Conservation (phyloP, 2,329 filamentous ascomycete species). For the Colletotrichum trifolii region DNA sequence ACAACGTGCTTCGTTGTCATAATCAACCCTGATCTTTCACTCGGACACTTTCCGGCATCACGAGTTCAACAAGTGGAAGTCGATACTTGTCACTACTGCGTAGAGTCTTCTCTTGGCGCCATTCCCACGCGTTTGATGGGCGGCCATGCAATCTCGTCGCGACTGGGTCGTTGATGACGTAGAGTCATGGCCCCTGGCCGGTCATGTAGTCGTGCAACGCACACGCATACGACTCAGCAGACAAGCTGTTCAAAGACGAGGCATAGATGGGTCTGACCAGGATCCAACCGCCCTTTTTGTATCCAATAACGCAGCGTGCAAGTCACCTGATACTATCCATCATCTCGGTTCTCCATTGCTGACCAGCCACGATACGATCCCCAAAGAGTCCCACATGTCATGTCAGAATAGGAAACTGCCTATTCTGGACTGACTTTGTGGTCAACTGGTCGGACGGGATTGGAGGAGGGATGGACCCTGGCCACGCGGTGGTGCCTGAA, state of each 20-base stretch:
- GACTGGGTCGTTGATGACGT: constrained; percentile 14
- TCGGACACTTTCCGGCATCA: constrained; percentile 18
- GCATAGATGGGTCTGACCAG: too few species aligned
- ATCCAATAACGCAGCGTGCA: too few species aligned
- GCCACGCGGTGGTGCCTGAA: constrained; percentile 1
- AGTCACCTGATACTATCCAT: too few species aligned
- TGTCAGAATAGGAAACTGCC: constrained; percentile 13
- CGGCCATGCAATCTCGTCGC: neutral
- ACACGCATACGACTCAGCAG: too few species aligned
- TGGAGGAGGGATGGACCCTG: constrained; percentile 29
- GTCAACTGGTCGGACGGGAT: neutral
- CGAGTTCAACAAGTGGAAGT: neutral
- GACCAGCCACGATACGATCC: too few species aligned
- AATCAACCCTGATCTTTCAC: neutral
- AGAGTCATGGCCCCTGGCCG: neutral
- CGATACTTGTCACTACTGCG: neutral
- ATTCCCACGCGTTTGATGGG: constrained; percentile 1
- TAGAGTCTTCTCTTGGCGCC: neutral
- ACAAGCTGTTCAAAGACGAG: neutral
- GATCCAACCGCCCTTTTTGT: too few species aligned
- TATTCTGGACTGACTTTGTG: constrained; percentile 15
- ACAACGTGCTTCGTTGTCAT: constrained; percentile 23
- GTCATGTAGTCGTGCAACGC: neutral
- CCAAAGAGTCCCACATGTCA: too few species aligned
- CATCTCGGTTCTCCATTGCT: too few species aligned